Conservation (phyloP, 495 filamentous ascomycete species). For the Penicillium lividum region DNA sequence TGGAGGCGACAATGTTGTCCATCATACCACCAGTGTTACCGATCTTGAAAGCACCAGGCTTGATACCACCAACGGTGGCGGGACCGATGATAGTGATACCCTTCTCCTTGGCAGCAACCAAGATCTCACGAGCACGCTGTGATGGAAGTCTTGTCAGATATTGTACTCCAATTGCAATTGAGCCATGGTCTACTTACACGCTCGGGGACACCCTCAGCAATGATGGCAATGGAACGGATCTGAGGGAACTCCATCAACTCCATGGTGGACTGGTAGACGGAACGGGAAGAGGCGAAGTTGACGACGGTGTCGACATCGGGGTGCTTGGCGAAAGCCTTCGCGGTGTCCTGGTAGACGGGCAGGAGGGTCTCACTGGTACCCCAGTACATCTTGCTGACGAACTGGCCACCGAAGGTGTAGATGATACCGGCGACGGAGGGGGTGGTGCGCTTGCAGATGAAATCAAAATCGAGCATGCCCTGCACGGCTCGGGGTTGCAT, state of each 20-base stretch:
- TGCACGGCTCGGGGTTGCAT: slow-evolving; percentile 97
- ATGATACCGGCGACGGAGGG: slow-evolving; percentile 99
- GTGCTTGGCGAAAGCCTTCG: slow-evolving; percentile 96
- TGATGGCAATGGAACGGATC: slow-evolving; percentile 97
- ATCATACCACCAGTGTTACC: slow-evolving; percentile 99
- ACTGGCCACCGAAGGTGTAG: slow-evolving; percentile 99
- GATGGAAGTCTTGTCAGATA: not conserved
- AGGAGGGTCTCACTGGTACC: slow-evolving; percentile 98
- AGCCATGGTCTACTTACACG: slow-evolving; percentile 61
- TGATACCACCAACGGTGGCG: slow-evolving; percentile 98
- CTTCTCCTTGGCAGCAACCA: slow-evolving; percentile 94
- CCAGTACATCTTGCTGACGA: slow-evolving; percentile 99
- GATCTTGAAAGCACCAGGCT: slow-evolving; percentile 98
- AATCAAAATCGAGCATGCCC: slow-evolving; percentile 99
- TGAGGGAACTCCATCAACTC: slow-evolving; percentile 97
- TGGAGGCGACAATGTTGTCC: slow-evolving; percentile 99
- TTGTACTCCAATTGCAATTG: not conserved
- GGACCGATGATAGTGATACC: slow-evolving; percentile 98
- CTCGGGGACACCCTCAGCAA: slow-evolving; percentile 98
- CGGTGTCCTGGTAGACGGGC: slow-evolving; percentile 93
- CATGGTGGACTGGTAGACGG: slow-evolving; percentile 97
- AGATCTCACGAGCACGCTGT: slow-evolving; percentile 93
- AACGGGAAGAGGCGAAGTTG: slow-evolving; percentile 98
- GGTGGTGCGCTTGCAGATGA: slow-evolving; percentile 98
- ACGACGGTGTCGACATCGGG: slow-evolving; percentile 94